Conservation (phyloP, 2,329 filamentous ascomycete genomes). For the Diaporthe vexans region DNA sequence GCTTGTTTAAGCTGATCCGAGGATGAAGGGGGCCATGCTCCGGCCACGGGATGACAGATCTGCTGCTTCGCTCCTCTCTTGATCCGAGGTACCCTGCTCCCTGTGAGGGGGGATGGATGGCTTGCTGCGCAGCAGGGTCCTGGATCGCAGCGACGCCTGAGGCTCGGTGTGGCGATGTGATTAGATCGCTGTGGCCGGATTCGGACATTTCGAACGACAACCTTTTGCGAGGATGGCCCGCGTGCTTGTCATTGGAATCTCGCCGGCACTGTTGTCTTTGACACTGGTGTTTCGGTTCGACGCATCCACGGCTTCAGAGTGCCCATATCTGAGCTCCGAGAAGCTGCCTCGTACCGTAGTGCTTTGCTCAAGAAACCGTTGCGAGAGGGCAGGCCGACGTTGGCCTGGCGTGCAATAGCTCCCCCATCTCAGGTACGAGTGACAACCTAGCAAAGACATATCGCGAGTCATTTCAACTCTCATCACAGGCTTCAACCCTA, state of each 20-base stretch:
- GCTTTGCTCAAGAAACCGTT: slow-evolving; percentile 10
- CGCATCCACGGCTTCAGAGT: not conserved
- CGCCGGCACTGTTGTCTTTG: not conserved
- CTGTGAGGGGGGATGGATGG: slow-evolving; percentile 30
- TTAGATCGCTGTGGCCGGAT: slow-evolving; percentile 22
- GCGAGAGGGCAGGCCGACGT: not conserved
- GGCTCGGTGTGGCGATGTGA: slow-evolving; percentile 42
- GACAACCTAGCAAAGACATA: not conserved
- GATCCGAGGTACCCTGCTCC: slow-evolving; percentile 37
- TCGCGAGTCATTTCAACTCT: slow-evolving; percentile 27
- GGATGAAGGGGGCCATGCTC: not conserved
- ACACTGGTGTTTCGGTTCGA: not conserved
- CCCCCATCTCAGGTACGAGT: not conserved
- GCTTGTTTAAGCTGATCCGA: not conserved
- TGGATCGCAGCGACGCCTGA: slow-evolving; percentile 36
- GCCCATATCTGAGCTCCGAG: slow-evolving; percentile 2
- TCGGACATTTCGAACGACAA: slow-evolving; percentile 7
- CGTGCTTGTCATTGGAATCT: not conserved
- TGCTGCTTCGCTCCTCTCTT: slow-evolving; percentile 34
- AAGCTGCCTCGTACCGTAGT: not conserved
- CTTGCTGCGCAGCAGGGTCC: slow-evolving; percentile 30
- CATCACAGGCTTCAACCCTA: slow-evolving; percentile 21
- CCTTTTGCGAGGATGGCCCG: not conserved
- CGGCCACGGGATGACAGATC: slow-evolving; percentile 21
- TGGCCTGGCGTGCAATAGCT: not conserved